Base-by-base conservation (phyloP, 2,329 filamentous ascomycete genomes). In the Fusarium albosuccineum region DNA sequence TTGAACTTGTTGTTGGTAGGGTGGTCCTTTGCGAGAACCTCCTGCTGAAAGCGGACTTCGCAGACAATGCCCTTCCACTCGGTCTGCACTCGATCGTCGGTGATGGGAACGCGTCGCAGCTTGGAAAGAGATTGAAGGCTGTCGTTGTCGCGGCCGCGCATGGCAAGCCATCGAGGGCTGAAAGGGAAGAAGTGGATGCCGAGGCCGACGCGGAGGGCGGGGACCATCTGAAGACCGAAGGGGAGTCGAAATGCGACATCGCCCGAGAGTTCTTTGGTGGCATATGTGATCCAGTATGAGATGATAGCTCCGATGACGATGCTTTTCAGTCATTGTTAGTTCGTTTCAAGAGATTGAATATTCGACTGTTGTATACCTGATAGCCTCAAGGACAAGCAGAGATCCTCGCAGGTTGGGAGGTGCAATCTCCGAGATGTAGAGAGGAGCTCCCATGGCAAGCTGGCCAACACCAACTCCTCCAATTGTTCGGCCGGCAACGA, bases 271-370 rank as follows among this genome's bases (percentile, higher is more conserved):
- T 78, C 76, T 6, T 78, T 74, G 1, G 84, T 86, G 1, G 80
- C 85, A 57, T 86, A 88, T 0, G 83, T 84, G 37, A 85, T 84
- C 82, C 83, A 87, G 68, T 82, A 87, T 1, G 84, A 81, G 11
- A 85, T 76, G 7, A 80, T 76, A 3, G 82, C 80, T 2, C 83
- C 83, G 4, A 84, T 64, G 27, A 73, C 72, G 8, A 45, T 56
- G 42, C 50, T 53, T 13, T n/a, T 22, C 3, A 14, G 16, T 8
- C 39, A 33, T 1, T 14, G 2, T 6, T 36, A 48, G 10, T 10
- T 33, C 30, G 5, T 8, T 33, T 33, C 30, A 10, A 10, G 30
- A 33, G 10, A 10, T 9, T 33, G n/a, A n/a, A n/a, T n/a, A n/a
- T n/a, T n/a, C n/a, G n/a, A n/a, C n/a, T n/a, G 5, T 5, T 33